Evolutionary conservation across 306 rosid genomes (phyloP).

Genomic region (Carpinus viminea): DNA sequence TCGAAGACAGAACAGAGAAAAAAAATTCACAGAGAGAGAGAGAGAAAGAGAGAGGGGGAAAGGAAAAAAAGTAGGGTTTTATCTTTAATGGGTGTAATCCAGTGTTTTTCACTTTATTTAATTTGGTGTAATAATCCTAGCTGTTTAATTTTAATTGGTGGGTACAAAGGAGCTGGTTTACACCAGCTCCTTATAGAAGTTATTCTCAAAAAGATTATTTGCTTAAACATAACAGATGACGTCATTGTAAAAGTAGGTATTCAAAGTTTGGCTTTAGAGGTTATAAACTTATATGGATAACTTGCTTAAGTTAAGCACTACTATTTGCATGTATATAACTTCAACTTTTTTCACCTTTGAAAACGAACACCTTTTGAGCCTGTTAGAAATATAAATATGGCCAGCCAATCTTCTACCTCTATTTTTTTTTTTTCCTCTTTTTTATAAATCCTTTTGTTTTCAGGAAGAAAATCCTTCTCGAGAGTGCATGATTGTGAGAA

Average conservation of each 20-base stretch:
- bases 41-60: too few species aligned
- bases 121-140: too few species aligned
- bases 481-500: conserved; percentile 86
- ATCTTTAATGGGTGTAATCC: too few species aligned
- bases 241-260: conserved; percentile 8
- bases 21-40: too few species aligned
- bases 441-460: conserved; percentile 10
- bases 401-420: neutral
- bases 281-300: conserved; percentile 2
- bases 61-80: too few species aligned
- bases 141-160: too few species aligned
- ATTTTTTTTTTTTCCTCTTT: conserved; percentile 3
- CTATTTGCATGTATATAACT: conserved; percentile 1
- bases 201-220: too few species aligned
- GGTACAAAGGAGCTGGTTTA: too few species aligned
- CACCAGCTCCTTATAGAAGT: too few species aligned
- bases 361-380: neutral
- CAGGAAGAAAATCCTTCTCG: conserved; percentile 94
- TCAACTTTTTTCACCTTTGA: neutral
- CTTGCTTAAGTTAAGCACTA: conserved; percentile 1
- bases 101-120: too few species aligned
- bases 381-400: neutral
- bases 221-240: neutral
- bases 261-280: neutral
- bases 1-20: too few species aligned